These are phyloP conservation scores for Flaveria bidentis DNA, from an alignment of 129 eudicot genomes.

Conservation along the genomic window DNA sequence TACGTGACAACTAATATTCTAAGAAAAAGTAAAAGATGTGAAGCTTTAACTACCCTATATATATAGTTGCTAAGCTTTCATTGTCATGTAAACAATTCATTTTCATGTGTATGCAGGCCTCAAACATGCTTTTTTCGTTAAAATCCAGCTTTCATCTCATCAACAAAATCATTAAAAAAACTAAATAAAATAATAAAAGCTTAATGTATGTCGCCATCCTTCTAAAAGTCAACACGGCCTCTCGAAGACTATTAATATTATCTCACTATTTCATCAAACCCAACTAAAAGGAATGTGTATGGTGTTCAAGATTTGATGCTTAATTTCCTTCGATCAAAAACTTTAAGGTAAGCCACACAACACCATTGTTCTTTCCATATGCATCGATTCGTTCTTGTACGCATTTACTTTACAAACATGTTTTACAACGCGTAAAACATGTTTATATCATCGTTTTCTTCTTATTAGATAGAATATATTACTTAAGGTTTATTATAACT, in stretches of 20 bases:
- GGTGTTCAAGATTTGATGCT: constrained; percentile 27
- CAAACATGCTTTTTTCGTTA: constrained; percentile 27
- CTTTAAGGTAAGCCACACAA: constrained; percentile 20
- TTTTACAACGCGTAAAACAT: neutral
- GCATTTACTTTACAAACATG: too few relatives aligned
- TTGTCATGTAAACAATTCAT: constrained; percentile 18
- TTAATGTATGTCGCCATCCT: constrained; percentile 21
- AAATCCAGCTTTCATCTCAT: constrained; percentile 41
- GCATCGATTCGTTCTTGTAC: neutral
- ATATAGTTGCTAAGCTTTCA: constrained; percentile 32
- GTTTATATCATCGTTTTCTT: neutral
- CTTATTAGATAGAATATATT: too few relatives aligned
- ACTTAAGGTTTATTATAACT: too few relatives aligned
- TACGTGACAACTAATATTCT: neutral
- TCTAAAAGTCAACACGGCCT: constrained; percentile 34
- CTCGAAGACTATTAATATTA: constrained; percentile 28
- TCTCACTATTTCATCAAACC: constrained; percentile 25
- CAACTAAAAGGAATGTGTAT: constrained; percentile 21
- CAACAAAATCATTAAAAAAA: constrained; percentile 17
- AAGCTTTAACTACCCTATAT: constrained; percentile 25
- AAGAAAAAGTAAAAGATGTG: constrained; percentile 18
- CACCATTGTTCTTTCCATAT: constrained; percentile 7
- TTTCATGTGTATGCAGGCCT: constrained; percentile 13
- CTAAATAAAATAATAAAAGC: neutral
- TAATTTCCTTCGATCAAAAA: constrained; percentile 15